Evolutionary conservation across 305 asterid genomes (phyloP).

Genomic region (Fraxinus sp.): DNA sequence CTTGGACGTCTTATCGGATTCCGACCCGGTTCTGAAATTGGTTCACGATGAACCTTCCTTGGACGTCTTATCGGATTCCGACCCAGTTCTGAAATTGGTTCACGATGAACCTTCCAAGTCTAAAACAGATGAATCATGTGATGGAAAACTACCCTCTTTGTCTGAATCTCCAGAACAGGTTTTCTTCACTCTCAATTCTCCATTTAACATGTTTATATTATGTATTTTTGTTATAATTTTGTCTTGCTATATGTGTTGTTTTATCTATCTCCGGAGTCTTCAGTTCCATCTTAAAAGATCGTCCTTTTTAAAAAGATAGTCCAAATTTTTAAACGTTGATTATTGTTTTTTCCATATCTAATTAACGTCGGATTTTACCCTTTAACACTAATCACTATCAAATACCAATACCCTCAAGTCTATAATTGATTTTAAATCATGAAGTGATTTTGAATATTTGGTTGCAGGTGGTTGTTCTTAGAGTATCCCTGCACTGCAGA

Average conservation of each 20-base stretch:
- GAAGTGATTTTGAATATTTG: neutral
- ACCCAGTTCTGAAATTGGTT: too few relatives aligned
- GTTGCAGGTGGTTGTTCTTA: constrained; percentile 77
- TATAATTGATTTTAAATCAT: neutral
- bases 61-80: too few relatives aligned
- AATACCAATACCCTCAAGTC: neutral
- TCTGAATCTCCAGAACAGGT: constrained; percentile 49
- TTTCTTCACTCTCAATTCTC: neutral
- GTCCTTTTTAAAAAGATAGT: neutral
- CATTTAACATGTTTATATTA: neutral
- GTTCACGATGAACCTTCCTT: constrained; percentile 23
- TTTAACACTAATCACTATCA: neutral
- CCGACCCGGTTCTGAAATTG: constrained; percentile 35
- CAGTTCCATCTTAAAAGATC: neutral
- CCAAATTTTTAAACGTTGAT: neutral
- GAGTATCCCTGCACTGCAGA: constrained; percentile 90
- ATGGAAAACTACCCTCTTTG: constrained; percentile 23
- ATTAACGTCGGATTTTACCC: neutral
- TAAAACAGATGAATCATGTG: constrained; percentile 26
- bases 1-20: constrained; percentile 37
- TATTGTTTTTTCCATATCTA: neutral
- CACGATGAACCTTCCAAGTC: neutral
- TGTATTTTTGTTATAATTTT: neutral
- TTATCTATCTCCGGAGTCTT: neutral
- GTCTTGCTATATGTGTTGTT: neutral